Percentiles rank a stretch among this genome's conserved stretches.
Evolutionary conservation across 352 stramenopile genomes (phyloP).

Genomic region (Pythium scleroteichum): DNA sequence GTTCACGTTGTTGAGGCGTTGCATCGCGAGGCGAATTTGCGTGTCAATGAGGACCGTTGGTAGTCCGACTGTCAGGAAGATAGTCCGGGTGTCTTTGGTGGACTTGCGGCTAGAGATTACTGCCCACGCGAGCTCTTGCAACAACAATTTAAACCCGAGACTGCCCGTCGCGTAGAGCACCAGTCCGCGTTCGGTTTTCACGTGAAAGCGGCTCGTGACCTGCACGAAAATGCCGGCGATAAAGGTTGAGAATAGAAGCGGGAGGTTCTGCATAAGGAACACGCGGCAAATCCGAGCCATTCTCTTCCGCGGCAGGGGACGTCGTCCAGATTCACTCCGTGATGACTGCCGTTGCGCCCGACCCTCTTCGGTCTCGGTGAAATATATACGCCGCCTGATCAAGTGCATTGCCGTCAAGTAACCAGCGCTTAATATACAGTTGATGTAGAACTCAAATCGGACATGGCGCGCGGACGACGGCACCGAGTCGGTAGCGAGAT

Average conservation of each 20-base stretch:
- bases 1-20: slow-evolving; percentile 28
- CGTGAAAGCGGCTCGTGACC: slow-evolving; percentile 21
- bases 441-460: slow-evolving; percentile 31
- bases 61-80: slow-evolving; percentile 38
- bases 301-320: slow-evolving; percentile 1
- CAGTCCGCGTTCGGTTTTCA: slow-evolving; percentile 17
- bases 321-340: slow-evolving; percentile 23
- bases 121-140: slow-evolving; percentile 33
- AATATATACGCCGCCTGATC: slow-evolving; percentile 6
- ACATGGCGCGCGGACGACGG: neutral
- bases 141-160: slow-evolving; percentile 32
- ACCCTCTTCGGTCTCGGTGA: too few species aligned
- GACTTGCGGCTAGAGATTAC: slow-evolving; percentile 28
- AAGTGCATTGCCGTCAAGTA: slow-evolving; percentile 29
- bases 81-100: slow-evolving; percentile 40
- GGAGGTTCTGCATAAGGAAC: slow-evolving; percentile 10
- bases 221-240: slow-evolving; percentile 33
- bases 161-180: slow-evolving; percentile 33
- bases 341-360: too few species aligned
- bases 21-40: slow-evolving; percentile 40
- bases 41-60: slow-evolving; percentile 51
- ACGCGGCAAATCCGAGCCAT: slow-evolving; percentile 4
- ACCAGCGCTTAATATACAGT: slow-evolving; percentile 17
- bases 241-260: slow-evolving; percentile 6
- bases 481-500: slow-evolving; percentile 24